phyloP scores from a whole-genome alignment of 306 rosid genomes.

The Sicyos edulis region DNA sequence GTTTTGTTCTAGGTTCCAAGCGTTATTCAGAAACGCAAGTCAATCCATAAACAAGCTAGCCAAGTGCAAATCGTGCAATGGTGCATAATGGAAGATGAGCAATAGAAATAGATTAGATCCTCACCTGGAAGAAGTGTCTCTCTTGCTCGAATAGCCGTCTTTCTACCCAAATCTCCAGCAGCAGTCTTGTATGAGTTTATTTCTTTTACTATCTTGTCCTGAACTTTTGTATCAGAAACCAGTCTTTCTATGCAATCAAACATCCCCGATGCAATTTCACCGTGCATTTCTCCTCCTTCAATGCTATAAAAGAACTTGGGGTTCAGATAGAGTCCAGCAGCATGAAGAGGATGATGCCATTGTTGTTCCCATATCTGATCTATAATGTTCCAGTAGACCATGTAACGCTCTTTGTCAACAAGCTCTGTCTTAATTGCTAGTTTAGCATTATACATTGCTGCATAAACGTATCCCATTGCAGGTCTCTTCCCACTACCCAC shows the following conservation, averaged over 20 bases:
- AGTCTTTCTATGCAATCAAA: slow-evolving; percentile 88
- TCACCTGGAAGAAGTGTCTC: slow-evolving; percentile 85
- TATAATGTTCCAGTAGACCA: slow-evolving; percentile 78
- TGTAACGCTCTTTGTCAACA: slow-evolving; percentile 63
- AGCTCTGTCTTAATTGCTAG: slow-evolving; percentile 76
- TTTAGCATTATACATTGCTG: slow-evolving; percentile 74
- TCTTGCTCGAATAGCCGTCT: slow-evolving; percentile 83
- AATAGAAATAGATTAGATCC: slow-evolving; percentile 35
- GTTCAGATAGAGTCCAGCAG: slow-evolving; percentile 82
- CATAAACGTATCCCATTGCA: slow-evolving; percentile 75
- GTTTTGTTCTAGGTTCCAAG: slow-evolving; percentile 11
- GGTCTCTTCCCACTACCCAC: slow-evolving; percentile 66
- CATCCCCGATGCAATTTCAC: slow-evolving; percentile 55
- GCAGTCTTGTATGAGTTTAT: slow-evolving; percentile 62
- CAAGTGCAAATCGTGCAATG: background rate
- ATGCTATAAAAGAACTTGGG: slow-evolving; percentile 76
- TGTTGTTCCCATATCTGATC: slow-evolving; percentile 78
- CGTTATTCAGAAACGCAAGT: slow-evolving; percentile 1
- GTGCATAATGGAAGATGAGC: slow-evolving; percentile 21
- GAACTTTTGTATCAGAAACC: slow-evolving; percentile 74
- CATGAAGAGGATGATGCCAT: slow-evolving; percentile 75
- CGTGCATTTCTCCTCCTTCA: slow-evolving; percentile 70
- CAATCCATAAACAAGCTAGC: slow-evolving; percentile 6
- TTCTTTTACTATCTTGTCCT: slow-evolving; percentile 83
- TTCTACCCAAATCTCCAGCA: slow-evolving; percentile 79